Evolutionary conservation across 768 basidiomycete species (phyloP).

Genomic region (Galerina marginata): DNA sequence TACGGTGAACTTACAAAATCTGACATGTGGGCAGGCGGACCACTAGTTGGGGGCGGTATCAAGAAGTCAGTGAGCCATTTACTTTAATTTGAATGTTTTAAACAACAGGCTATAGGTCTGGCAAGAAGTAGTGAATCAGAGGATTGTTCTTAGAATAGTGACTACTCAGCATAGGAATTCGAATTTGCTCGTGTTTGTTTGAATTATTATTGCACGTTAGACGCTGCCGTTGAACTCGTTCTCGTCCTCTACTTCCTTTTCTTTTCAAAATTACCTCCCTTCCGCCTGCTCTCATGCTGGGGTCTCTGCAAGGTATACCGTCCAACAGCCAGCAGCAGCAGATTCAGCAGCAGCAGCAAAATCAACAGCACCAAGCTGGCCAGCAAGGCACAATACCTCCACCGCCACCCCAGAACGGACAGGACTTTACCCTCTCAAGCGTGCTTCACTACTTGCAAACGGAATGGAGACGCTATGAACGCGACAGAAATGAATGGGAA

Average conservation of each 20-base stretch:
- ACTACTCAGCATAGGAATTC: constrained; percentile 16
- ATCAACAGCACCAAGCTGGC: constrained; percentile 54
- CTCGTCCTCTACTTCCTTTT: constrained; percentile 24
- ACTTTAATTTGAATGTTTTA: constrained; percentile 10
- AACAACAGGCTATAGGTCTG: constrained; percentile 50
- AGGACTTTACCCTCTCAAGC: constrained; percentile 91
- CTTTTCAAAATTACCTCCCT: constrained; percentile 15
- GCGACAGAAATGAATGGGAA: constrained; percentile 99
- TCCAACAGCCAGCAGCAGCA: constrained; percentile 66
- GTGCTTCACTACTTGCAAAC: constrained; percentile 98
- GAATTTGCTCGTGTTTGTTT: constrained; percentile 49
- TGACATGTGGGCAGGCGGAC: constrained; percentile 54
- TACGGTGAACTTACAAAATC: constrained; percentile 8
- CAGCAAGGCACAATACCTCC: constrained; percentile 65
- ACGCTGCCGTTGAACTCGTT: constrained; percentile 5
- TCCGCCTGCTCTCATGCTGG: constrained; percentile 62
- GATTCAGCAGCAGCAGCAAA: constrained; percentile 64
- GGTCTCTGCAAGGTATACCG: constrained; percentile 68
- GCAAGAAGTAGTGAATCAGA: constrained; percentile 60
- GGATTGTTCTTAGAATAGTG: constrained; percentile 1
- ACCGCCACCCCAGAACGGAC: constrained; percentile 83
- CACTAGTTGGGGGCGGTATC: constrained; percentile 75
- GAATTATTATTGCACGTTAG: constrained; percentile 7
- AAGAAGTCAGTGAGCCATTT: constrained; percentile 72
- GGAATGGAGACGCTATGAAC: constrained; percentile 97